These are phyloP conservation scores for Apostasia shenzhenica DNA, from an alignment of 106 monocot genomes.

Conservation along the genomic window DNA sequence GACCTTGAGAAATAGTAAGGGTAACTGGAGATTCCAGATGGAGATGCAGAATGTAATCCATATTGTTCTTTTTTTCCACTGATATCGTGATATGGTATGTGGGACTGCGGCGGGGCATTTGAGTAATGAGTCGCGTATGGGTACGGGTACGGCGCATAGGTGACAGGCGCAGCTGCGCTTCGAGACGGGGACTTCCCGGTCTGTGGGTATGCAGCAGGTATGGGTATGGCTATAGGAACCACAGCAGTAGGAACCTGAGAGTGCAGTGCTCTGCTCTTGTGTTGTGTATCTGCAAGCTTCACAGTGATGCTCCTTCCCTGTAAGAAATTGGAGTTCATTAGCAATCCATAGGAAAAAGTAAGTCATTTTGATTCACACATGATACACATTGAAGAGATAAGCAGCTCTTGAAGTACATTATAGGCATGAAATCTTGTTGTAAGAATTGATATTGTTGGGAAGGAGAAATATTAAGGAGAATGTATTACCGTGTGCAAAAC, in stretches of 20 bases:
- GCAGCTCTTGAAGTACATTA: background rate
- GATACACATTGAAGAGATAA: background rate
- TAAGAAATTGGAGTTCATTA: background rate
- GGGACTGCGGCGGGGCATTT: conserved; percentile 3
- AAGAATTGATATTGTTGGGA: background rate
- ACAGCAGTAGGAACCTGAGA: conserved; percentile 24
- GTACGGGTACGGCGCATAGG: conserved; percentile 20
- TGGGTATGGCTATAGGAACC: conserved; percentile 19
- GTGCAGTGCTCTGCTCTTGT: conserved; percentile 21
- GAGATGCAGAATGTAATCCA: conserved; percentile 13
- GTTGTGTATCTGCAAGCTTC: conserved; percentile 32
- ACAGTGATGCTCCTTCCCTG: conserved; percentile 47
- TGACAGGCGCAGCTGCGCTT: background rate
- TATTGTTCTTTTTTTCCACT: conserved; percentile 15
- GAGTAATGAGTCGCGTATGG: conserved; percentile 11
- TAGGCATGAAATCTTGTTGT: background rate
- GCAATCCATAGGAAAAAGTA: background rate
- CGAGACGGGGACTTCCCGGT: conserved; percentile 9
- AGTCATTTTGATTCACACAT: background rate
- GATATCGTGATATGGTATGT: conserved; percentile 6
- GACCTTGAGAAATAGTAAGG: conserved; percentile 27
- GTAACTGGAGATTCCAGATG: conserved; percentile 21
- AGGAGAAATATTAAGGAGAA: background rate
- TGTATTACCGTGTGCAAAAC: background rate
- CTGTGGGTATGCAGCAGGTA: conserved; percentile 20